Percentiles rank a stretch among this genome's conserved stretches.
Evolutionary conservation across 1,284 basidiomycete genomes (phyloP).

Genomic region (Ceratobasidium theobromae): DNA sequence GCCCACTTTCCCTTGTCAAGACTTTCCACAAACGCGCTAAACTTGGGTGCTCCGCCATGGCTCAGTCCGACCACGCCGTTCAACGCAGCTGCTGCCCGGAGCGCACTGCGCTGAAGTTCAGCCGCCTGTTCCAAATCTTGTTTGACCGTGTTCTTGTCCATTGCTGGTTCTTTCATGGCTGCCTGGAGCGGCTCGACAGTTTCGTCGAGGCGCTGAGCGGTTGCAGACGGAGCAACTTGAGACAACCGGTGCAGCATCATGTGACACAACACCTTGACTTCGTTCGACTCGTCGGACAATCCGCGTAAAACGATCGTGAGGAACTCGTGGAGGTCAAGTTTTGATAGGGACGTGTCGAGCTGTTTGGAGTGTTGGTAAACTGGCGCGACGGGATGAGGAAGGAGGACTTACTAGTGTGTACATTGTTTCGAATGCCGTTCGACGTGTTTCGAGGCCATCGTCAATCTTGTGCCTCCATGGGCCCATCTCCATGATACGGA

Average conservation of each 20-base stretch:
- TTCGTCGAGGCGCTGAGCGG: constrained; percentile 85
- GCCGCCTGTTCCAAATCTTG: constrained; percentile 94
- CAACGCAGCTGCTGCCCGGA: constrained; percentile 83
- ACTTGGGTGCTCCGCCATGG: constrained; percentile 58
- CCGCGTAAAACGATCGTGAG: constrained; percentile 80
- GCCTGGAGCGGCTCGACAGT: constrained; percentile 77
- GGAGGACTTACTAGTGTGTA: constrained; percentile 77
- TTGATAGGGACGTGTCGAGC: constrained; percentile 87
- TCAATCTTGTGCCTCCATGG: constrained; percentile 97
- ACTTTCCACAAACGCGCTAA: constrained; percentile 74
- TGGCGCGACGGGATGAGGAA: background rate
- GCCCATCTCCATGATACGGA: constrained; percentile 95
- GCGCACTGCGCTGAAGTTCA: constrained; percentile 85
- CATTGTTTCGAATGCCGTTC: constrained; percentile 97
- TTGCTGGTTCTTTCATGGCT: constrained; percentile 88
- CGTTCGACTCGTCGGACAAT: constrained; percentile 86
- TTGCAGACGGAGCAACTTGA: constrained; percentile 77
- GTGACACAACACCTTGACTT: constrained; percentile 95
- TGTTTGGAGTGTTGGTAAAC: constrained; percentile 40
- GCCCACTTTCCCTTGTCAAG: constrained; percentile 68
- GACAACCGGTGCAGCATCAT: constrained; percentile 93
- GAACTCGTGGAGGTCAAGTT: constrained; percentile 85
- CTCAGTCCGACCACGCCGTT: constrained; percentile 61
- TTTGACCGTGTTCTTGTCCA: constrained; percentile 94
- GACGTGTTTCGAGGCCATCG: constrained; percentile 89